These are phyloP conservation scores for Fagopyrum tataricum DNA, from an alignment of 148 eudicot genomes.

Conservation along the genomic window DNA sequence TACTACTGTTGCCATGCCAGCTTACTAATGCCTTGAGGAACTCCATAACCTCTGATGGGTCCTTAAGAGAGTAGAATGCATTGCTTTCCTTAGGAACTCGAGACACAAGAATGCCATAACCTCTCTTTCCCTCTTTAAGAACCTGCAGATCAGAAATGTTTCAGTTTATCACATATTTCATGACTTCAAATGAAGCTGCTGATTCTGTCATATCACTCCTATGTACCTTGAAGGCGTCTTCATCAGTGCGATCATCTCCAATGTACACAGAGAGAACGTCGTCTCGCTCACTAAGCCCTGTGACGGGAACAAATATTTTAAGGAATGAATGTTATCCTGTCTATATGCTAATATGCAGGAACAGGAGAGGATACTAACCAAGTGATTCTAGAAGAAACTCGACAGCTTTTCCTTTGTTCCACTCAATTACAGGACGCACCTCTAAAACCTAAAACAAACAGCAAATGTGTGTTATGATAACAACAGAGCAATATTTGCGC, in stretches of 20 bases:
- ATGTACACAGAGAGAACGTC: slow-evolving; percentile 87
- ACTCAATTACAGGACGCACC: slow-evolving; percentile 79
- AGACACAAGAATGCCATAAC: slow-evolving; percentile 83
- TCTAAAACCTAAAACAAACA: slow-evolving; percentile 54
- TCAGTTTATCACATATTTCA: too few relatives aligned
- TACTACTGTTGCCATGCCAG: slow-evolving; percentile 23
- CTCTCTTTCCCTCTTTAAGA: slow-evolving; percentile 61
- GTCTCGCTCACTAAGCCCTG: slow-evolving; percentile 55
- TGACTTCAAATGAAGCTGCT: too few relatives aligned
- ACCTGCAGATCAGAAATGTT: too few relatives aligned
- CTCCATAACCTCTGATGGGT: slow-evolving; percentile 91
- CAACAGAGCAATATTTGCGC: neutral
- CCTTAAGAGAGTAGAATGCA: slow-evolving; percentile 78
- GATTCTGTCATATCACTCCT: neutral
- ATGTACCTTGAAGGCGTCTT: slow-evolving; percentile 99
- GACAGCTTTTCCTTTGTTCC: slow-evolving; percentile 99
- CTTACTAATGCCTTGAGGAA: slow-evolving; percentile 60
- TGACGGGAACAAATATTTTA: neutral
- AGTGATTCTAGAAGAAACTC: slow-evolving; percentile 89
- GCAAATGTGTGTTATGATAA: neutral
- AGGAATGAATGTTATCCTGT: neutral
- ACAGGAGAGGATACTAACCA: slow-evolving; percentile 27
- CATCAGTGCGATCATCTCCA: slow-evolving; percentile 97
- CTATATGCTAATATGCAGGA: slow-evolving; percentile 14
- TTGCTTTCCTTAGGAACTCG: slow-evolving; percentile 78